Evolutionary conservation across 2,329 filamentous ascomycete genomes (phyloP).

Genomic region (Neopestalotiopsis clavispora): DNA sequence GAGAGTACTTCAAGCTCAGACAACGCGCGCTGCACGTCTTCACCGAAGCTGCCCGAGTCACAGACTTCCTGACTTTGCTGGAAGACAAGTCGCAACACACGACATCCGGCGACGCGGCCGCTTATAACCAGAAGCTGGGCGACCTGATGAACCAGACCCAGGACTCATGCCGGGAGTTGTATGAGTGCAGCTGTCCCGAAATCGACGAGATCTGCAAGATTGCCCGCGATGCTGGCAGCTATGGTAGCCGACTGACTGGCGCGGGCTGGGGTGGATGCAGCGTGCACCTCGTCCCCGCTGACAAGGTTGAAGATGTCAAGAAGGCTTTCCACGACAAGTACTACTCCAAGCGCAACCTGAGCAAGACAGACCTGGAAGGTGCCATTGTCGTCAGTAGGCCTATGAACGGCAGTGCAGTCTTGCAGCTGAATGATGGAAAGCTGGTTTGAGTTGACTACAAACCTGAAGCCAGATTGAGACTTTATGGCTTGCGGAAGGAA

Average conservation of each 20-base stretch:
- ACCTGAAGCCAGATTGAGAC: background rate
- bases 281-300: slow-evolving; percentile 87
- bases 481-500: background rate
- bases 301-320: slow-evolving; percentile 80
- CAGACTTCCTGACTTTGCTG: slow-evolving; percentile 82
- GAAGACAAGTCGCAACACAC: slow-evolving; percentile 50
- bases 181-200: slow-evolving; percentile 91
- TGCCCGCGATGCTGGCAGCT: slow-evolving; percentile 77
- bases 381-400: slow-evolving; percentile 92
- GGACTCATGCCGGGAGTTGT: slow-evolving; percentile 81
- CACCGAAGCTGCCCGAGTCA: slow-evolving; percentile 83
- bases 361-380: slow-evolving; percentile 72
- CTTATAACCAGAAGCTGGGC: slow-evolving; percentile 73
- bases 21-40: slow-evolving; percentile 92
- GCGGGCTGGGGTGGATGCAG: slow-evolving; percentile 97
- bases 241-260: slow-evolving; percentile 86
- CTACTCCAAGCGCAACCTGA: slow-evolving; percentile 71
- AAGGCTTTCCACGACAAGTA: slow-evolving; percentile 81
- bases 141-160: slow-evolving; percentile 89
- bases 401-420: slow-evolving; percentile 71
- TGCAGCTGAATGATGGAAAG: slow-evolving; percentile 37
- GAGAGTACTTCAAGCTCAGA: slow-evolving; percentile 84
- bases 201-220: slow-evolving; percentile 88
- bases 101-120: slow-evolving; percentile 57
- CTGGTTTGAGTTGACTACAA: slow-evolving; percentile 22